These are phyloP conservation scores for Metarhizium sp. DNA, from an alignment of 2,329 filamentous ascomycete species.

Conservation along the genomic window DNA sequence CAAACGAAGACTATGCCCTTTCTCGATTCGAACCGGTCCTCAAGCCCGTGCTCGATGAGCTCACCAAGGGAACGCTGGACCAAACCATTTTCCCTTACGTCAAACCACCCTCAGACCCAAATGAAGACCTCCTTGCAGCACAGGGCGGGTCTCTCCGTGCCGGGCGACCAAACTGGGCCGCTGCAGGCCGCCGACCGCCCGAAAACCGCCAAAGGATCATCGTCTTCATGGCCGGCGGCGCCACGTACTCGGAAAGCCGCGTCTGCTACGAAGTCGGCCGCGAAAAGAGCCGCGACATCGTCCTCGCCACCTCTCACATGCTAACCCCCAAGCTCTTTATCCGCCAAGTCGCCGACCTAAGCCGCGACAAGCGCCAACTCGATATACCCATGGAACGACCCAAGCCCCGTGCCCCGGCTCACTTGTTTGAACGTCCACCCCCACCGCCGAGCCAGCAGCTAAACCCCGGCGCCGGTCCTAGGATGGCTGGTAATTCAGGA, in stretches of 20 bases:
- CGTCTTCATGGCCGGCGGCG: slow-evolving; percentile 90
- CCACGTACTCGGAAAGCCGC: slow-evolving; percentile 84
- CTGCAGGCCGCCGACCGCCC: slow-evolving; percentile 58
- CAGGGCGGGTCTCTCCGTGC: slow-evolving; percentile 72
- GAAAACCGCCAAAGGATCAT: slow-evolving; percentile 88
- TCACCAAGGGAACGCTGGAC: slow-evolving; percentile 60
- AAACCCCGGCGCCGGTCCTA: not conserved
- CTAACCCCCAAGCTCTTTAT: slow-evolving; percentile 75
- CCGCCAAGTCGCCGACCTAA: slow-evolving; percentile 72
- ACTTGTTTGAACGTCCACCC: slow-evolving; percentile 69
- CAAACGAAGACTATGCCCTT: slow-evolving; percentile 71
- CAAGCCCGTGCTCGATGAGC: slow-evolving; percentile 72
- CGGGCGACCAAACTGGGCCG: slow-evolving; percentile 92
- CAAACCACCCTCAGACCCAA: slow-evolving; percentile 56
- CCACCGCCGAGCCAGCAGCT: slow-evolving; percentile 31
- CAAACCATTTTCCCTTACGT: slow-evolving; percentile 60
- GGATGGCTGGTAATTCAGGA: slow-evolving; percentile 1
- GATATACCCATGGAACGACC: slow-evolving; percentile 75
- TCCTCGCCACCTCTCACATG: slow-evolving; percentile 88
- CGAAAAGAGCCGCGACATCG: slow-evolving; percentile 67
- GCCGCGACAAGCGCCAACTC: slow-evolving; percentile 62
- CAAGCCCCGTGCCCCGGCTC: slow-evolving; percentile 70
- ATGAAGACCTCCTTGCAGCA: slow-evolving; percentile 45
- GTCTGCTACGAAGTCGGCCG: slow-evolving; percentile 80
- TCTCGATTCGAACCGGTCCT: slow-evolving; percentile 77